These are phyloP conservation scores for Ophiostoma sp. DNA, from an alignment of 2,329 filamentous ascomycete species.

Conservation along the genomic window DNA sequence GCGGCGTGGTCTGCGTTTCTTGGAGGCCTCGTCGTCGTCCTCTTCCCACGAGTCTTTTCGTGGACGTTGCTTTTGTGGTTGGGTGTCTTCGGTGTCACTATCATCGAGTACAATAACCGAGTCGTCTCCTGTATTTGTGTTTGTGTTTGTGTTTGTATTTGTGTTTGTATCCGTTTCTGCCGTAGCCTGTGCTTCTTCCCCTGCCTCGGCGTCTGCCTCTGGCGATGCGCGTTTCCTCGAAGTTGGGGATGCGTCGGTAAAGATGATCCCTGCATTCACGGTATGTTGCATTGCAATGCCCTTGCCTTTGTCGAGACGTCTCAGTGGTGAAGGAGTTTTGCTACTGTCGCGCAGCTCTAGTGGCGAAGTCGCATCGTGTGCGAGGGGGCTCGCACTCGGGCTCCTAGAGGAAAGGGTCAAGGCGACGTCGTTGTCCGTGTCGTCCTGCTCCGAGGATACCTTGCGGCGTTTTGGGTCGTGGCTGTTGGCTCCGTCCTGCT, in stretches of 20 bases:
- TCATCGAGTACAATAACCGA: slow-evolving; percentile 21
- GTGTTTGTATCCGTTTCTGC: not conserved
- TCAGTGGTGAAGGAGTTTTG: not conserved
- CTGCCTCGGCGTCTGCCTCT: not conserved
- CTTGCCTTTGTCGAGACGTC: slow-evolving; percentile 21
- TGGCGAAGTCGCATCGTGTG: not conserved
- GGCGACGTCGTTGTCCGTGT: not conserved
- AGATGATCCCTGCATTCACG: slow-evolving; percentile 16
- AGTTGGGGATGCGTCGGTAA: not conserved
- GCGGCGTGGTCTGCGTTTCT: not conserved
- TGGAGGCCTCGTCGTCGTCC: not conserved
- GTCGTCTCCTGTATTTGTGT: not conserved
- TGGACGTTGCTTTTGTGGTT: not conserved
- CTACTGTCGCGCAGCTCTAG: not conserved
- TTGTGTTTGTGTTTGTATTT: not conserved
- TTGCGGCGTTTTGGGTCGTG: slow-evolving; percentile 23
- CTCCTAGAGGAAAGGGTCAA: not conserved
- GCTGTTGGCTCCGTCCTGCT: not conserved
- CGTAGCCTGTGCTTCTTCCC: not conserved
- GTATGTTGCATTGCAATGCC: slow-evolving; percentile 16
- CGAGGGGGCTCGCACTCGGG: not conserved
- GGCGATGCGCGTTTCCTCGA: not conserved
- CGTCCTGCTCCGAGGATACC: slow-evolving; percentile 20
- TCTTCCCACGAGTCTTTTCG: not conserved
- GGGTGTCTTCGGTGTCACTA: slow-evolving; percentile 13